phyloP scores from a whole-genome alignment of 306 rosid genomes.

The Cicer yamashitae region DNA sequence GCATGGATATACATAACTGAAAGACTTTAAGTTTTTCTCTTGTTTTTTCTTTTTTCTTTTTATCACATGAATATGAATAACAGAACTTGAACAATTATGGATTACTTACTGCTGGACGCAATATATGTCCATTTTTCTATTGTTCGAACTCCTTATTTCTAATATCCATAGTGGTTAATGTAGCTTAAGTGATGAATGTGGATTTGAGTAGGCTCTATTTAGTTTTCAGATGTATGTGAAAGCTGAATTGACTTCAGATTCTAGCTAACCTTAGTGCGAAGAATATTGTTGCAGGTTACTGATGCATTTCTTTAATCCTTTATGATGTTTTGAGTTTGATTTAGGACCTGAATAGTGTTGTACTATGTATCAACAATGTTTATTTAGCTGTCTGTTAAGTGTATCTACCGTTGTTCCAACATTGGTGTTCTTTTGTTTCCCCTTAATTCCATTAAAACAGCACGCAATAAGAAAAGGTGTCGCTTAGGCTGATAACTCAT shows the following conservation, averaged over 20 bases:
- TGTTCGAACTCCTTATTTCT: slow-evolving; percentile 71
- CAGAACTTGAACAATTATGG: slow-evolving; percentile 59
- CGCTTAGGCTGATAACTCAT: slow-evolving; percentile 5
- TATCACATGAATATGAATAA: slow-evolving; percentile 55
- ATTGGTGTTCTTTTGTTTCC: slow-evolving; percentile 38
- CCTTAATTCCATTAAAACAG: slow-evolving; percentile 29
- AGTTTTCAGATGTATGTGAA: slow-evolving; percentile 39
- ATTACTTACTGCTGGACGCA: slow-evolving; percentile 62
- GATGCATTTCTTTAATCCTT: slow-evolving; percentile 33
- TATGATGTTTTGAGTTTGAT: slow-evolving; percentile 40
- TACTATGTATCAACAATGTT: slow-evolving; percentile 35
- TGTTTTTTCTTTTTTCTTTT: slow-evolving; percentile 46
- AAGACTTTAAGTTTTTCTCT: slow-evolving; percentile 50
- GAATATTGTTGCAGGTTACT: slow-evolving; percentile 22
- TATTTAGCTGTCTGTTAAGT: slow-evolving; percentile 31
- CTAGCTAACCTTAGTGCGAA: slow-evolving; percentile 30
- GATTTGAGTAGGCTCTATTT: slow-evolving; percentile 45
- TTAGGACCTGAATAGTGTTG: slow-evolving; percentile 41
- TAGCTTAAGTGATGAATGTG: slow-evolving; percentile 55
- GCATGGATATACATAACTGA: slow-evolving; percentile 70
- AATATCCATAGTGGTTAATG: slow-evolving; percentile 58
- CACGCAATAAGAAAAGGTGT: neutral
- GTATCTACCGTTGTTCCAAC: slow-evolving; percentile 41
- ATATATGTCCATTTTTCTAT: slow-evolving; percentile 55
- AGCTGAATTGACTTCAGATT: slow-evolving; percentile 29